Evolutionary conservation across 345 rosid genomes (phyloP).

Genomic region (Arabis alpina): DNA sequence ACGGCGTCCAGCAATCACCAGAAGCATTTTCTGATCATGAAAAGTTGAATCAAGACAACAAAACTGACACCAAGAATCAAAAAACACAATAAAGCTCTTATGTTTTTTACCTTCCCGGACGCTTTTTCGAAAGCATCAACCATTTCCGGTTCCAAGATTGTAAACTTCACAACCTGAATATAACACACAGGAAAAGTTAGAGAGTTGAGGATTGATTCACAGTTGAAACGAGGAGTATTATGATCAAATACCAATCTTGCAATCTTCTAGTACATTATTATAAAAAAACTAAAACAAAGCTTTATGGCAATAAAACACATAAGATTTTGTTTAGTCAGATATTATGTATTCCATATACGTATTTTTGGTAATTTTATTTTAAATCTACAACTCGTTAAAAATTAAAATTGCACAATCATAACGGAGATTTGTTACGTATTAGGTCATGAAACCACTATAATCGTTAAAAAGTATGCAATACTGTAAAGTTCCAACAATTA

Average conservation of each 20-base stretch:
- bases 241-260: conserved; percentile 58
- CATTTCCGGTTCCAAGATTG: conserved; percentile 97
- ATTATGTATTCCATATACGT: no score
- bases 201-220: not conserved
- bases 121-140: conserved; percentile 91
- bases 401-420: no score
- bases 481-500: no score
- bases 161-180: conserved; percentile 84
- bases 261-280: conserved; percentile 66
- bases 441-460: no score
- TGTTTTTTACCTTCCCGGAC: conserved; percentile 71
- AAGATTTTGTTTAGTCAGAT: no score
- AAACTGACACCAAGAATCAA: conserved; percentile 7
- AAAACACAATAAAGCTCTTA: not conserved
- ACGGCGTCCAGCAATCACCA: conserved; percentile 69
- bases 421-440: no score
- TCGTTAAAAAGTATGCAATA: no score
- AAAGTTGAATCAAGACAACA: not conserved
- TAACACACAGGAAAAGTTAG: not conserved
- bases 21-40: conserved; percentile 68
- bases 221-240: not conserved
- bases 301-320: no score
- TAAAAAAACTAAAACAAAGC: no score
- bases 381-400: no score
- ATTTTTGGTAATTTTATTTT: no score